phyloP scores from a whole-genome alignment of 169 alveolate genomes.

The Theileria parva region DNA sequence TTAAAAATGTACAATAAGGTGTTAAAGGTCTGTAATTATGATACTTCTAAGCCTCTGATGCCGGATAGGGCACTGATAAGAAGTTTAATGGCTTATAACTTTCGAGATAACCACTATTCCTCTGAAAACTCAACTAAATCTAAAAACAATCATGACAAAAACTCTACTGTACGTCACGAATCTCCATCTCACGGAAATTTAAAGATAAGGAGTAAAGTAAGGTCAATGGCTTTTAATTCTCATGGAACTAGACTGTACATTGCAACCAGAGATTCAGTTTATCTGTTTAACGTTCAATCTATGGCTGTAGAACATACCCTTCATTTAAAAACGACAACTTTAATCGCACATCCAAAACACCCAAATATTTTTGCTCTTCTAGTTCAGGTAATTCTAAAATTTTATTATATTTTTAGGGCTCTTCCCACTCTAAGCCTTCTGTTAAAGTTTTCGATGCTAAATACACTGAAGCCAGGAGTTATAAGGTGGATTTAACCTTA shows the following conservation, averaged over 20 bases:
- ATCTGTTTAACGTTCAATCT: constrained; percentile 24
- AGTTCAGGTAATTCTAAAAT: constrained; percentile 22
- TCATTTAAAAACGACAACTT: constrained; percentile 18
- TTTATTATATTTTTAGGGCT: constrained; percentile 19
- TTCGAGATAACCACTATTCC: constrained; percentile 28
- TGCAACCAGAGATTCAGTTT: constrained; percentile 47
- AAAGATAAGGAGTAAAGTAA: constrained; percentile 48
- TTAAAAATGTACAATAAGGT: constrained; percentile 24
- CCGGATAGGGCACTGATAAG: constrained; percentile 29
- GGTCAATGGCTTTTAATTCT: constrained; percentile 45
- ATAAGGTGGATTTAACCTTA: constrained; percentile 10
- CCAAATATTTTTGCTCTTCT: constrained; percentile 56
- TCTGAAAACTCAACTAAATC: constrained; percentile 4
- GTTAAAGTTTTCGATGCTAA: constrained; percentile 32
- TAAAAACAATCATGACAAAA: constrained; percentile 37
- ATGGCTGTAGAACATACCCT: constrained; percentile 30
- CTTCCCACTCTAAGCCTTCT: constrained; percentile 29
- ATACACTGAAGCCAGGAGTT: not conserved
- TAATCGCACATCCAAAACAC: constrained; percentile 49
- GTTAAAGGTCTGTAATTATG: constrained; percentile 23
- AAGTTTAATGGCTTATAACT: constrained; percentile 28
- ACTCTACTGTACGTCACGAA: not conserved
- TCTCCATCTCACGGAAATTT: constrained; percentile 32
- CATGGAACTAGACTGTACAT: constrained; percentile 50
- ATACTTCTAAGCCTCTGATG: constrained; percentile 54